Evolutionary conservation across 2,329 filamentous ascomycete genomes (phyloP).

Genomic region (Aspergillus eucalypticola): DNA sequence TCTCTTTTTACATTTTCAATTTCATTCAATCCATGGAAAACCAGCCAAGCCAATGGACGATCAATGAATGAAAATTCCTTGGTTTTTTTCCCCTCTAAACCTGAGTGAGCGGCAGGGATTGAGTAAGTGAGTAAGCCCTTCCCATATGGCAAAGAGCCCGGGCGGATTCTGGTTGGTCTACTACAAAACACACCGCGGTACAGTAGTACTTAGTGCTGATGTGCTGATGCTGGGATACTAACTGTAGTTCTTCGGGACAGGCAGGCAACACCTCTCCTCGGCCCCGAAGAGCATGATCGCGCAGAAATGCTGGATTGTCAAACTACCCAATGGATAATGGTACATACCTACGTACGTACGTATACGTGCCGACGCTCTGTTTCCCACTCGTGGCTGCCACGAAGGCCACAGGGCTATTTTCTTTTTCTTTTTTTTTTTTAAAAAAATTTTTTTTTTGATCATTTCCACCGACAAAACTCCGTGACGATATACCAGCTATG

Average conservation of each 20-base stretch:
- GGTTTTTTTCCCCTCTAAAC: neutral
- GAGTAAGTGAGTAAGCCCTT: neutral
- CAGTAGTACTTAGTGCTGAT: neutral
- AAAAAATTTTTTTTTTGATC: too few species aligned
- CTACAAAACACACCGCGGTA: neutral
- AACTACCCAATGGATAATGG: neutral
- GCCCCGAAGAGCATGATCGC: neutral
- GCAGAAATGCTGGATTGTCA: conserved; percentile 1
- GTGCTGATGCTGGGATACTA: neutral
- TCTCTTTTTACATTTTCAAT: conserved; percentile 4
- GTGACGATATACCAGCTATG: neutral
- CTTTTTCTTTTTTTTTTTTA: neutral
- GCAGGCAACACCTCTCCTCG: neutral
- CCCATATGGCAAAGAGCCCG: neutral
- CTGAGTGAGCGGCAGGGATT: neutral
- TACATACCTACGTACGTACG: neutral
- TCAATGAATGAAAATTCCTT: neutral
- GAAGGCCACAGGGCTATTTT: neutral
- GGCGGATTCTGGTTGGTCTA: neutral
- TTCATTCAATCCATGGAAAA: neutral
- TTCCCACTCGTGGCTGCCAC: neutral
- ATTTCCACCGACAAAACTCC: neutral
- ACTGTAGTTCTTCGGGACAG: neutral
- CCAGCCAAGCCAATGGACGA: neutral
- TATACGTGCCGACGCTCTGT: neutral